Conservation (phyloP, 306 rosid species). For the Geum urbanum region DNA sequence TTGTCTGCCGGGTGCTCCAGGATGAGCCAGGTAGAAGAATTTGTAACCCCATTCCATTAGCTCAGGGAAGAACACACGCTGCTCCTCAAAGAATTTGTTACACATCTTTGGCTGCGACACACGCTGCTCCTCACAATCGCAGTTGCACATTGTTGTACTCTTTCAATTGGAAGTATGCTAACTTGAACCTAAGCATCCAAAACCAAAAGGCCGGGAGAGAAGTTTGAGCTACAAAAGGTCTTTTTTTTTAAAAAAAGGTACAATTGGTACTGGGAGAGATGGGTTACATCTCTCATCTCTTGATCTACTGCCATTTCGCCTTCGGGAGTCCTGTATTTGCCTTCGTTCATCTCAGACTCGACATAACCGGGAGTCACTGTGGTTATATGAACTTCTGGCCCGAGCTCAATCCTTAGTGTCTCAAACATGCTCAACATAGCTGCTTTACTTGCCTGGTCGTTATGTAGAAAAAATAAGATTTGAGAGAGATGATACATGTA, state of each 20-base stretch:
- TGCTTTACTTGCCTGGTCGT: constrained; percentile 63
- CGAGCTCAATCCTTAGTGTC: constrained; percentile 55
- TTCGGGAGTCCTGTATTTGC: constrained; percentile 33
- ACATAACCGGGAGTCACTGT: constrained; percentile 57
- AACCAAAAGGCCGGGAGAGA: too few relatives aligned
- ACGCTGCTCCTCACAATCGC: constrained; percentile 32
- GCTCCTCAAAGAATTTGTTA: too few relatives aligned
- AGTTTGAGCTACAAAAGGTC: not conserved
- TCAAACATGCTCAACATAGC: constrained; percentile 48
- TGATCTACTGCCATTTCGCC: constrained; percentile 41
- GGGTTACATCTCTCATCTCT: constrained; percentile 55
- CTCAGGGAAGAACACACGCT: constrained; percentile 43
- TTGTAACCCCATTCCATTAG: constrained; percentile 27
- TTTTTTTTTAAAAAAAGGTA: too few relatives aligned
- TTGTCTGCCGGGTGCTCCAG: constrained; percentile 18
- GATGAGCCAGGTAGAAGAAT: constrained; percentile 7
- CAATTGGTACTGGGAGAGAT: not conserved
- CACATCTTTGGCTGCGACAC: constrained; percentile 31
- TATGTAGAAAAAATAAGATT: not conserved
- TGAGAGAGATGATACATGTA: not conserved
- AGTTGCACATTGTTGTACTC: too few relatives aligned
- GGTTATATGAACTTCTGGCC: constrained; percentile 45
- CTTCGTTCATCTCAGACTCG: constrained; percentile 44
- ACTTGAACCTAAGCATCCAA: constrained; percentile 18
- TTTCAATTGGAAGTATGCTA: constrained; percentile 18